Evolutionary conservation across 805 yeast genomes (phyloP).

Genomic region (Lachancea lanzarotensis): DNA sequence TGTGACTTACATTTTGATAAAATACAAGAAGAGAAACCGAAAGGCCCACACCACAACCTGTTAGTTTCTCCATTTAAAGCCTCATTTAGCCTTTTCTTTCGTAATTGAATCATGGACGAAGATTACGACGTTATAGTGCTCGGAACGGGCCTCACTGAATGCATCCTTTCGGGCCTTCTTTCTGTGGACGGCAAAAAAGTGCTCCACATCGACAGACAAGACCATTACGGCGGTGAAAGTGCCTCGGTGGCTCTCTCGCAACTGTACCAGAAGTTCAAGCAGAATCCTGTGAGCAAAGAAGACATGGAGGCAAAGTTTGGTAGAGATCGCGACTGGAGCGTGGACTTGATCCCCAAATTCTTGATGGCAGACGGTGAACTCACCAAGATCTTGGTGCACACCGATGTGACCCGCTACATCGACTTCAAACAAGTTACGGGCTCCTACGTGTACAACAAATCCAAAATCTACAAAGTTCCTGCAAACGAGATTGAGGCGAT

Average conservation of each 20-base stretch:
- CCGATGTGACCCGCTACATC: slow-evolving; percentile 91
- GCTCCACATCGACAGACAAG: slow-evolving; percentile 91
- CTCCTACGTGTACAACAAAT: slow-evolving; percentile 80
- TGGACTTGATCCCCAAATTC: slow-evolving; percentile 93
- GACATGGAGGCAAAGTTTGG: slow-evolving; percentile 69
- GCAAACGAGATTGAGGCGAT: slow-evolving; percentile 87
- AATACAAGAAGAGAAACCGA: too few species aligned
- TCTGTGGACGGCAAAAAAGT: slow-evolving; percentile 99
- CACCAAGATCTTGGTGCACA: slow-evolving; percentile 90
- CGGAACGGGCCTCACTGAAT: slow-evolving; percentile 94
- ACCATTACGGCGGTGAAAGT: slow-evolving; percentile 90
- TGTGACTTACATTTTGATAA: not conserved
- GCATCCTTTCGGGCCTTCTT: slow-evolving; percentile 85
- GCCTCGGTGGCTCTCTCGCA: slow-evolving; percentile 70
- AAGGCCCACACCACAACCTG: too few species aligned
- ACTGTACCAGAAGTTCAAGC: slow-evolving; percentile 80
- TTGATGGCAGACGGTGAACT: slow-evolving; percentile 97
- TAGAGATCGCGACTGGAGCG: slow-evolving; percentile 95
- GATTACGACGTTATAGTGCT: slow-evolving; percentile 93
- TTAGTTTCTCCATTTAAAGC: too few species aligned
- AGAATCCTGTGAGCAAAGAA: slow-evolving; percentile 58
- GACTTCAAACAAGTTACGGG: slow-evolving; percentile 97
- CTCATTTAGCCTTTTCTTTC: too few species aligned
- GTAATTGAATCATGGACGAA: slow-evolving; percentile 63
- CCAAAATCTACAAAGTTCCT: slow-evolving; percentile 92